Evolutionary conservation across 1,284 basidiomycete genomes (phyloP), one percentile per base, ranked within the genome.

Genomic region (Cyathus olla): DNA sequence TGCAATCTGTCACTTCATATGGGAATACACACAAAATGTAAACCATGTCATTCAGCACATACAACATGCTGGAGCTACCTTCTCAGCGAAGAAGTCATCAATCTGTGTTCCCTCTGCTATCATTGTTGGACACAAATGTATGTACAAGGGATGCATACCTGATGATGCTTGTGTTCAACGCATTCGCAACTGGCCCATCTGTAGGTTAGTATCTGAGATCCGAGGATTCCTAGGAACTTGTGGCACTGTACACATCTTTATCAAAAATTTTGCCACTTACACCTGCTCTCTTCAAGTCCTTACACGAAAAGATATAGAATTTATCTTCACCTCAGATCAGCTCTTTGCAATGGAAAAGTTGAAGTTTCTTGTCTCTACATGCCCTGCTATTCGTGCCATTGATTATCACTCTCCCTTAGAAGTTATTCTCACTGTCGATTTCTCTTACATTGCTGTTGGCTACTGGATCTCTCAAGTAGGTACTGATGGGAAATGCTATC

Each of bases 371-470:
- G 57, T 79, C 0, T 39, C 58, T 0, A 44, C 27, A 0, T 68
- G 63, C 1, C 67, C 70, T 0, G 71, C 72, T 2, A 55, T 81
- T 0, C 56, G 63, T 1, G 64, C 72, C 0, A 67, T 85, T 21
- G 72, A 83, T 55, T 81, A 82, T 35, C 5, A 55, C 0, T 74
- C 68, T 2, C 55, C 51, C 0, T 2, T 56, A 0, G 60, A 67
- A 9, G 76, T 84, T 0, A 71, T 80, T 3, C 59, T 84, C 0
- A 69, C 75, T 0, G 78, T 84, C 0, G 77, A 84, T 52, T 76
- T 75, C 0, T 79, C 75, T 0, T 55, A 60, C 9, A 77, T 77
- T 13, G 76, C 73, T 0, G 69, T 76, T 0, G 76, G 80, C 0
- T 80, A 63, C 31, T 68, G 76, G 4, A 55, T 83, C 0, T 71